Percentiles rank a stretch among this genome's conserved stretches.
Conservation (phyloP, 1,139 yeast species). For the Tardiomyces depauwii region DNA sequence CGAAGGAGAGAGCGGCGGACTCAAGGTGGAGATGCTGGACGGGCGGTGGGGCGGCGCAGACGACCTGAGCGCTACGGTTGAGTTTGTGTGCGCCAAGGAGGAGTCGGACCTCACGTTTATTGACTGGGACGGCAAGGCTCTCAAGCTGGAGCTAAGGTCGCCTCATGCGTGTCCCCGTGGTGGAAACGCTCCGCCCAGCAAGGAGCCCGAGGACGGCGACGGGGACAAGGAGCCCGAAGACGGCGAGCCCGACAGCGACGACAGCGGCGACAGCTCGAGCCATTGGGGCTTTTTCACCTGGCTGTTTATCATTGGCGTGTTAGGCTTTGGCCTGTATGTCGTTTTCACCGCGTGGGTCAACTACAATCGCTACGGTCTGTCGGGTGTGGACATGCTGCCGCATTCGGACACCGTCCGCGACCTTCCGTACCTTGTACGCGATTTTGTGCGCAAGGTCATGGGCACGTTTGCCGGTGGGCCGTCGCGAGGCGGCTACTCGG, state of each 20-base stretch:
- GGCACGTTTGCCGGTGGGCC: conserved; percentile 67
- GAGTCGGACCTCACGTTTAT: conserved; percentile 19
- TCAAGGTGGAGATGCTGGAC: conserved; percentile 39
- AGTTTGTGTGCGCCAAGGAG: conserved; percentile 40
- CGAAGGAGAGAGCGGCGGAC: conserved; percentile 29
- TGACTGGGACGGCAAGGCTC: conserved; percentile 26
- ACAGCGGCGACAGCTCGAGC: conserved; percentile 8
- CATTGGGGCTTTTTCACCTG: conserved; percentile 28
- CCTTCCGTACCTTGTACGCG: conserved; percentile 69
- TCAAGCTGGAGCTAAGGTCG: conserved; percentile 27
- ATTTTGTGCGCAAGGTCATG: conserved; percentile 56
- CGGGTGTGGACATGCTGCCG: conserved; percentile 32
- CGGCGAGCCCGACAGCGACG: conserved; percentile 20
- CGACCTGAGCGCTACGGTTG: conserved; percentile 39
- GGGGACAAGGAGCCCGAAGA: conserved; percentile 2
- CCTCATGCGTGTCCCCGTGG: conserved; percentile 30
- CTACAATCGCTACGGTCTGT: conserved; percentile 25
- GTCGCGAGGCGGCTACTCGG: conserved; percentile 80
- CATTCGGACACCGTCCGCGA: conserved; percentile 50
- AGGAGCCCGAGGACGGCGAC: conserved; percentile 20
- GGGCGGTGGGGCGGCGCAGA: conserved; percentile 58
- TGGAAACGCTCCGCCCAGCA: neutral
- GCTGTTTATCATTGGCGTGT: conserved; percentile 39
- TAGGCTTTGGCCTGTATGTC: conserved; percentile 60
- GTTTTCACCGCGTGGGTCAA: conserved; percentile 75